Evolutionary conservation across 2,329 filamentous ascomycete genomes (phyloP).

Genomic region (Sphaerulina musiva): DNA sequence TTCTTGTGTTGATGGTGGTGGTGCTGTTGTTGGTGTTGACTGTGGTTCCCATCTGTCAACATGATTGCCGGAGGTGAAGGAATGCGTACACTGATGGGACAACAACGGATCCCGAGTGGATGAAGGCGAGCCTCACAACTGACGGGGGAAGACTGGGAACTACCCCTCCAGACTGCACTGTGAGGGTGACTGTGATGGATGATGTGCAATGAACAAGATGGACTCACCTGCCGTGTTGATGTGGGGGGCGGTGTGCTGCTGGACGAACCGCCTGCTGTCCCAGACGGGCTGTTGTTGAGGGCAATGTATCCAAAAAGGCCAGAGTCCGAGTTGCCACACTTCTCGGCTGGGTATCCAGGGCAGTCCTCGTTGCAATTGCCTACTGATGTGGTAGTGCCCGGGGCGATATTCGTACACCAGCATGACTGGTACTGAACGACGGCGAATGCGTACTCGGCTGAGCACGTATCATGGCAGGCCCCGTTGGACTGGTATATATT

Average conservation of each 20-base stretch:
- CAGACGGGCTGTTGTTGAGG: conserved; percentile 49
- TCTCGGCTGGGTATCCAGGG: conserved; percentile 61
- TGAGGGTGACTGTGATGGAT: conserved; percentile 9
- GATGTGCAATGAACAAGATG: not conserved
- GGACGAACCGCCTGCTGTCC: conserved; percentile 44
- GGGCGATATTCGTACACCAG: conserved; percentile 68
- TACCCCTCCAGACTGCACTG: conserved; percentile 6
- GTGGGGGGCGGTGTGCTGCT: conserved; percentile 21
- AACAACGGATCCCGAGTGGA: not conserved
- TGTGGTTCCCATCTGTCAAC: conserved; percentile 18
- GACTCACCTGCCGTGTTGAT: conserved; percentile 23
- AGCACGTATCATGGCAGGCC: conserved; percentile 58
- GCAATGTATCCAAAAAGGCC: conserved; percentile 61
- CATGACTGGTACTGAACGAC: conserved; percentile 60
- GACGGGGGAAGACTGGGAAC: conserved; percentile 1
- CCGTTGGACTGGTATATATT: conserved; percentile 58
- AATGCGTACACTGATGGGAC: conserved; percentile 6
- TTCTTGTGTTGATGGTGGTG: conserved; percentile 19
- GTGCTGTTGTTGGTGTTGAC: conserved; percentile 18
- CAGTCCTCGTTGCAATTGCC: conserved; percentile 53
- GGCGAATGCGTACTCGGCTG: conserved; percentile 56
- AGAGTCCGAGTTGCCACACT: conserved; percentile 54
- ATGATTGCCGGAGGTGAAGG: conserved; percentile 8
- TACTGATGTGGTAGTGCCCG: conserved; percentile 38
- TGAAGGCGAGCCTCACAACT: conserved; percentile 10